These are phyloP conservation scores for Blastobotrys buckinghamii DNA, from an alignment of 1,139 yeast genomes.

Conservation along the genomic window DNA sequence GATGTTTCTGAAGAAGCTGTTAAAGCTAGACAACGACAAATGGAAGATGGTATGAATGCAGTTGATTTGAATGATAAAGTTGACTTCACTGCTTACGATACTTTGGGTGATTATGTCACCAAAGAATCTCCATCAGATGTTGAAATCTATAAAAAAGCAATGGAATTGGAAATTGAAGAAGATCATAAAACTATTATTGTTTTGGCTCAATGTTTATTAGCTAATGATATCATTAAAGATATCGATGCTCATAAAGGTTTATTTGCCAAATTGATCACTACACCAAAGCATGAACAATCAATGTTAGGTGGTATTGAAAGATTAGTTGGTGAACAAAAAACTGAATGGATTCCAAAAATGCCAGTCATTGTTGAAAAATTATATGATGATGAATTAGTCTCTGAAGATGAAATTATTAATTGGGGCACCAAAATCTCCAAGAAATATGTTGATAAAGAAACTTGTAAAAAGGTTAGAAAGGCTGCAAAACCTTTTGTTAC, in stretches of 20 bases:
- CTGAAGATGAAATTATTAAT: slow-evolving; percentile 71
- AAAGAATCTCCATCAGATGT: slow-evolving; percentile 73
- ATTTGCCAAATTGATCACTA: slow-evolving; percentile 64
- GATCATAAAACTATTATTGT: slow-evolving; percentile 83
- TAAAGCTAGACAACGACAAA: slow-evolving; percentile 82
- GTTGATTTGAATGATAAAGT: slow-evolving; percentile 38
- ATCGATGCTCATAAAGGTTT: slow-evolving; percentile 75
- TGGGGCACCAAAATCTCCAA: slow-evolving; percentile 94
- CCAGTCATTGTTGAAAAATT: slow-evolving; percentile 78
- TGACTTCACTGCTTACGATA: slow-evolving; percentile 45
- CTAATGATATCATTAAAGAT: slow-evolving; percentile 68
- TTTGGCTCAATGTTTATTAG: slow-evolving; percentile 83
- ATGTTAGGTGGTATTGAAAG: slow-evolving; percentile 95
- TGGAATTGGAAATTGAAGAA: slow-evolving; percentile 65
- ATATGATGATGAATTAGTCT: slow-evolving; percentile 75
- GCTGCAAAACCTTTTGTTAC: slow-evolving; percentile 93
- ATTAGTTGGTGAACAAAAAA: slow-evolving; percentile 76
- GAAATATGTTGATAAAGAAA: slow-evolving; percentile 89
- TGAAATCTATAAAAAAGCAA: slow-evolving; percentile 86
- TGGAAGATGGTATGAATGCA: slow-evolving; percentile 51
- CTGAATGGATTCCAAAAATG: slow-evolving; percentile 62
- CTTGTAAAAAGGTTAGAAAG: slow-evolving; percentile 88
- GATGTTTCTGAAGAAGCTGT: slow-evolving; percentile 98
- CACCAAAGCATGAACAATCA: slow-evolving; percentile 65
- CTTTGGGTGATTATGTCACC: slow-evolving; percentile 88